A percentile compares a stretch with the other conserved stretches of the same genome.
These are phyloP conservation scores for Ascochyta rabiei DNA, from an alignment of 2,329 filamentous ascomycete species.

Conservation along the genomic window DNA sequence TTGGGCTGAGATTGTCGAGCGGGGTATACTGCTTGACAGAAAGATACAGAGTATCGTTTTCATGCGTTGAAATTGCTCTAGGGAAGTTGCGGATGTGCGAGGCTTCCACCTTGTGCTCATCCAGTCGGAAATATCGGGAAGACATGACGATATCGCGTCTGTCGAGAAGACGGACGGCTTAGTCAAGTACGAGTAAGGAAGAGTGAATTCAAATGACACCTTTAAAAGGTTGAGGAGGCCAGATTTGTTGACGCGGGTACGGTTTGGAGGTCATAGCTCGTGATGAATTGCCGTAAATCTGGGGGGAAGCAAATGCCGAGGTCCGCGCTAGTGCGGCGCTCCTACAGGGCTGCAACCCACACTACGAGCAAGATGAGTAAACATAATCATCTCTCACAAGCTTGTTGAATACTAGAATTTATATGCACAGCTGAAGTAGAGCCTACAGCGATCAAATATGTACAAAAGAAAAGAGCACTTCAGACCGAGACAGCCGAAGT, in stretches of 20 bases:
- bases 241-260: background rate
- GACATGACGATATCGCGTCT: constrained; percentile 39
- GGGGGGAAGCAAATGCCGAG: constrained; percentile 32
- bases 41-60: constrained; percentile 76
- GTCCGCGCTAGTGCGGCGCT: constrained; percentile 22
- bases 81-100: constrained; percentile 82
- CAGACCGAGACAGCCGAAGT: too few species aligned
- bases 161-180: background rate
- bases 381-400: background rate
- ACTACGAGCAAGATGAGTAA: background rate
- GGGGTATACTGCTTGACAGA: constrained; percentile 90
- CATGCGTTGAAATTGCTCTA: constrained; percentile 70
- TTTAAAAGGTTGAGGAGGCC: too few species aligned
- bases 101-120: constrained; percentile 72
- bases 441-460: too few species aligned
- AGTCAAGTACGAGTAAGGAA: background rate
- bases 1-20: constrained; percentile 68
- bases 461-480: too few species aligned
- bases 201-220: background rate
- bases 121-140: constrained; percentile 63
- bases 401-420: background rate
- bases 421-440: background rate
- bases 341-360: background rate
- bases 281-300: constrained; percentile 34
- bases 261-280: constrained; percentile 7